phyloP scores from a whole-genome alignment of 257 asterid genomes.

The Nyctanthes arbortristis region DNA sequence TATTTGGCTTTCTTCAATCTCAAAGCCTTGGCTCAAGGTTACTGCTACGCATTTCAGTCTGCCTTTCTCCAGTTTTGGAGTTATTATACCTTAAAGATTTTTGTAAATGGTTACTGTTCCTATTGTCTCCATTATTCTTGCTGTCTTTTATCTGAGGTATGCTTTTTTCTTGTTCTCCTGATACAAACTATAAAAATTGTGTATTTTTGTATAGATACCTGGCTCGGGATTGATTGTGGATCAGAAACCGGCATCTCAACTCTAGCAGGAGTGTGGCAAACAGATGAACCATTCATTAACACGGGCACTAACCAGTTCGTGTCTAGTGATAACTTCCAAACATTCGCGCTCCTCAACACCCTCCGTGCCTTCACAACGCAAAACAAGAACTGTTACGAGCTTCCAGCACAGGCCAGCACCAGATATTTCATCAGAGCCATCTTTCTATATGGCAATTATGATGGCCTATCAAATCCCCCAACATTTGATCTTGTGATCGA shows the following conservation, averaged over 20 bases:
- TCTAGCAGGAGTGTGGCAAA: constrained; percentile 6
- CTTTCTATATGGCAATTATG: constrained; percentile 22
- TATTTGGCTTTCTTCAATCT: constrained; percentile 6
- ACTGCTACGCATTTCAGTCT: neutral
- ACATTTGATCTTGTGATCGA: constrained; percentile 28
- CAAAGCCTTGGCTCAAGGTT: constrained; percentile 16
- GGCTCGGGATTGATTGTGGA: constrained; percentile 29
- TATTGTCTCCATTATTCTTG: too few species aligned
- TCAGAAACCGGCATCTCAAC: constrained; percentile 12
- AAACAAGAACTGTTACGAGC: constrained; percentile 26
- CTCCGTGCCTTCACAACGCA: constrained; percentile 20
- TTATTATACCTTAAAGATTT: too few species aligned
- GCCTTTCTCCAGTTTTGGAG: neutral
- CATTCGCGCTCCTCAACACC: constrained; percentile 9
- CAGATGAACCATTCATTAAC: constrained; percentile 20
- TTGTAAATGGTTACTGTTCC: too few species aligned
- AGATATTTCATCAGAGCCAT: constrained; percentile 22
- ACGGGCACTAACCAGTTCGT: constrained; percentile 13
- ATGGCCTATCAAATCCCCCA: constrained; percentile 14
- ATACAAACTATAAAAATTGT: neutral
- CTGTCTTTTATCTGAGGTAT: too few species aligned
- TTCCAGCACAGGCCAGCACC: constrained; percentile 5
- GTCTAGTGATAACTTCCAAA: neutral
- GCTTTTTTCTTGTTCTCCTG: neutral
- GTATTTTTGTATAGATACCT: neutral